Evolutionary conservation across 352 stramenopile species (phyloP).

Genomic region (Peronospora belbahrii): DNA sequence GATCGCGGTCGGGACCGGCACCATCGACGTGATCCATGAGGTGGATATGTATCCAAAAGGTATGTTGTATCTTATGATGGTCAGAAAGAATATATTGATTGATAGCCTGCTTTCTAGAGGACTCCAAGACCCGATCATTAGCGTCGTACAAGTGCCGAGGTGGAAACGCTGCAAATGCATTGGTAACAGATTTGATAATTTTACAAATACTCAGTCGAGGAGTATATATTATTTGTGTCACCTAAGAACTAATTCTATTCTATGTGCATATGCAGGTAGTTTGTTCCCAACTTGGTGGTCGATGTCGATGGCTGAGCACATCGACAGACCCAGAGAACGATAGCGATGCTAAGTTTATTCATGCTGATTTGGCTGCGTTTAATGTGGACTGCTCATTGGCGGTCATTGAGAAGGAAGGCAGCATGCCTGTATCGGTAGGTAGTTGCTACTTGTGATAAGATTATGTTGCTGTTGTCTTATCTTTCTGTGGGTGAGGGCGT

Average conservation of each 20-base stretch:
- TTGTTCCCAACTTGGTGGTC: constrained; percentile 44
- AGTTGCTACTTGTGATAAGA: not conserved
- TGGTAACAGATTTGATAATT: constrained; percentile 24
- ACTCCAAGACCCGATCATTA: constrained; percentile 45
- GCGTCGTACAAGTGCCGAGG: constrained; percentile 49
- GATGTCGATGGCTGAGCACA: constrained; percentile 54
- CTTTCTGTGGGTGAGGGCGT: not conserved
- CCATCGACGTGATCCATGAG: constrained; percentile 63
- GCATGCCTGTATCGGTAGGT: constrained; percentile 58
- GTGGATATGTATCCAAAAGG: constrained; percentile 50
- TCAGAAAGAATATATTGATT: not conserved
- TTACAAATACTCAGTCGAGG: not conserved
- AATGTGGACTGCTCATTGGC: constrained; percentile 40
- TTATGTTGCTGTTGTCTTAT: not conserved
- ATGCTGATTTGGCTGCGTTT: constrained; percentile 34
- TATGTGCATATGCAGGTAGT: constrained; percentile 33
- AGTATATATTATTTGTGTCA: not conserved
- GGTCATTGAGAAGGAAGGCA: constrained; percentile 31
- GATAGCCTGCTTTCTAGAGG: constrained; percentile 8
- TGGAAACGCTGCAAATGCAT: constrained; percentile 55
- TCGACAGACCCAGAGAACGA: constrained; percentile 46
- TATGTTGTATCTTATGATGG: constrained; percentile 6
- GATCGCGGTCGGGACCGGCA: constrained; percentile 60
- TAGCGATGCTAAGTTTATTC: constrained; percentile 45
- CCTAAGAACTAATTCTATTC: not conserved